These are phyloP conservation scores for Trapa bicornis DNA, from an alignment of 345 rosid species.

Conservation along the genomic window DNA sequence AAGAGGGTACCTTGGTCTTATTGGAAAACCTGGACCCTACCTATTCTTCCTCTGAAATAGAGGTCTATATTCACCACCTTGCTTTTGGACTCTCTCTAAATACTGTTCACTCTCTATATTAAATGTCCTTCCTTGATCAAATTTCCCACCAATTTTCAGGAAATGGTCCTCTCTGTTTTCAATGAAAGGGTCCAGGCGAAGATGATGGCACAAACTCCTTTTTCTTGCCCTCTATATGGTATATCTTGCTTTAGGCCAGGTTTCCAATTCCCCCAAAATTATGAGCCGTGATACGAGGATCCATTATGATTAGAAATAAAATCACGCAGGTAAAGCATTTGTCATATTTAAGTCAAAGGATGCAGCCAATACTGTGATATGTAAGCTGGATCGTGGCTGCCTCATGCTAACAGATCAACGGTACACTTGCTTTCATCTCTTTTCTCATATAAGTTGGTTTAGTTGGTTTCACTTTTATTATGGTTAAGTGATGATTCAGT, in stretches of 20 bases:
- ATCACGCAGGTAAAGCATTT: constrained; percentile 38
- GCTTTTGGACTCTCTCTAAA: not conserved
- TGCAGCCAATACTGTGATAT: constrained; percentile 30
- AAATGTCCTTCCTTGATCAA: not conserved
- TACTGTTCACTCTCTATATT: not conserved
- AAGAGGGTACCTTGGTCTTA: constrained; percentile 22
- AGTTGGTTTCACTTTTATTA: no score
- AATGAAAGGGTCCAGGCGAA: constrained; percentile 34
- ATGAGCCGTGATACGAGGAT: not conserved
- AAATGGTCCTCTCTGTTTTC: constrained; percentile 36
- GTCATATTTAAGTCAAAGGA: constrained; percentile 36
- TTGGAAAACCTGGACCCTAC: constrained; percentile 49
- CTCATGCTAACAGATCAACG: constrained; percentile 30
- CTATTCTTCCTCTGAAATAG: constrained; percentile 39
- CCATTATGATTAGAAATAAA: not conserved
- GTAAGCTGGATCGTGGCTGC: constrained; percentile 20
- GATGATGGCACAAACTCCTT: constrained; percentile 25
- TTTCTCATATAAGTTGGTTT: not conserved
- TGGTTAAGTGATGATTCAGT: no score
- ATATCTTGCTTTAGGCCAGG: not conserved
- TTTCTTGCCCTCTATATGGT: constrained; percentile 17
- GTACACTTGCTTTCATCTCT: constrained; percentile 3
- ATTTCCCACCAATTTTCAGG: constrained; percentile 19
- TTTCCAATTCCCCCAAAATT: not conserved
- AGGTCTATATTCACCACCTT: constrained; percentile 22